phyloP scores from a whole-genome alignment of 768 basidiomycete genomes.

The Mycena rosella region DNA sequence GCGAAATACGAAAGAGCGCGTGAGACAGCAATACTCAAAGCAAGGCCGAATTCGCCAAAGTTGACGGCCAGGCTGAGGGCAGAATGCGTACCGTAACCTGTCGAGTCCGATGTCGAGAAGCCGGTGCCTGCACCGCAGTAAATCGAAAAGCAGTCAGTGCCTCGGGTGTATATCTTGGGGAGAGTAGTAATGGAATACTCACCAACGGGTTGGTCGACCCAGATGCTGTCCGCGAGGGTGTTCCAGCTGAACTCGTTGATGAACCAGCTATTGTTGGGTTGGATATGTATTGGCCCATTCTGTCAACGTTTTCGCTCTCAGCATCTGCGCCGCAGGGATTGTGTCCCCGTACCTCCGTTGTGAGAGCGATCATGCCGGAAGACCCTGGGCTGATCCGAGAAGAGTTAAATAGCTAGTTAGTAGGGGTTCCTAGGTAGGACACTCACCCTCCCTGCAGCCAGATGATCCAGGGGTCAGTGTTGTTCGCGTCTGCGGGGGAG shows the following conservation, averaged over 20 bases:
- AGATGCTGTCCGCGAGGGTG: conserved; percentile 59
- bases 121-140: conserved; percentile 47
- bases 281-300: conserved; percentile 31
- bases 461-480: conserved; percentile 72
- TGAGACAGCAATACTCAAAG: not conserved
- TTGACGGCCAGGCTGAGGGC: not conserved
- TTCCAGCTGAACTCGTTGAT: conserved; percentile 58
- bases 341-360: conserved; percentile 66
- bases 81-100: conserved; percentile 54
- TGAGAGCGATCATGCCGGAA: conserved; percentile 73
- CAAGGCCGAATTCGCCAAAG: not conserved
- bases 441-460: conserved; percentile 73
- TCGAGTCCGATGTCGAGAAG: conserved; percentile 59
- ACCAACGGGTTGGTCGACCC: conserved; percentile 65
- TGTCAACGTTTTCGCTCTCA: conserved; percentile 8
- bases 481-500: conserved; percentile 40
- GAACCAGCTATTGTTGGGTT: conserved; percentile 46
- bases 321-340: not conserved
- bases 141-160: too few relatives aligned
- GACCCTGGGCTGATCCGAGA: conserved; percentile 67
- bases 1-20: not conserved
- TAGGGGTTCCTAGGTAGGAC: not conserved
- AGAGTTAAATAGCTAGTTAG: conserved; percentile 6
- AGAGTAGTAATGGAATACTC: not conserved
- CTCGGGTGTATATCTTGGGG: too few relatives aligned